These are phyloP conservation scores for Starmerella apis DNA, from an alignment of 805 yeast species.

Conservation along the genomic window DNA sequence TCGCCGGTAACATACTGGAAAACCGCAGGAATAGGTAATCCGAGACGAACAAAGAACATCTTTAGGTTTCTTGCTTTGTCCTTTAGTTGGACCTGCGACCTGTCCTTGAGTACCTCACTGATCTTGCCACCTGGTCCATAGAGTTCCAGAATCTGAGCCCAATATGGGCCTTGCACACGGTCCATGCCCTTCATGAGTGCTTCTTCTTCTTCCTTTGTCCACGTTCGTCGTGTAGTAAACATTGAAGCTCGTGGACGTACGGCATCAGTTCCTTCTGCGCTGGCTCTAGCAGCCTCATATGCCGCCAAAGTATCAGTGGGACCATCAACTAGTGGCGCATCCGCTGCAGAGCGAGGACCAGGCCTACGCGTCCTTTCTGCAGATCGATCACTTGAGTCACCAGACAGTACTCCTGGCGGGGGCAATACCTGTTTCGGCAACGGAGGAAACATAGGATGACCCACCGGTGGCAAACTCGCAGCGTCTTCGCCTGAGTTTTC, in stretches of 20 bases:
- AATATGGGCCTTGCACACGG: conserved; percentile 70
- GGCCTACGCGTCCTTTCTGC: conserved; percentile 9
- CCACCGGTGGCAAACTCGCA: conserved; percentile 12
- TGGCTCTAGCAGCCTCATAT: conserved; percentile 27
- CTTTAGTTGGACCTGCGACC: conserved; percentile 85
- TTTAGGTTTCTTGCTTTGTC: conserved; percentile 97
- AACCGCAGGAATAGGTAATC: conserved; percentile 68
- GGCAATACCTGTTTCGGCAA: conserved; percentile 22
- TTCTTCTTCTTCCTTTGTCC: conserved; percentile 84
- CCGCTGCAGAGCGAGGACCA: conserved; percentile 12
- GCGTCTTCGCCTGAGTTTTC: neutral
- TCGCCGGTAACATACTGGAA: conserved; percentile 82
- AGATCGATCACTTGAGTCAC: neutral
- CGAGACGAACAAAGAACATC: conserved; percentile 66
- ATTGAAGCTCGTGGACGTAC: conserved; percentile 22
- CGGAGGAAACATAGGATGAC: conserved; percentile 23
- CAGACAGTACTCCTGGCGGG: conserved; percentile 4
- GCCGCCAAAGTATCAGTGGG: conserved; percentile 25
- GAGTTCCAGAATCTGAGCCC: conserved; percentile 84
- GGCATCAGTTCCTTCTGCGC: conserved; percentile 24
- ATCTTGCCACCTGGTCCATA: conserved; percentile 90
- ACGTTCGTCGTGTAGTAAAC: conserved; percentile 46
- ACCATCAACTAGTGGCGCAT: conserved; percentile 9
- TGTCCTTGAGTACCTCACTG: conserved; percentile 70
- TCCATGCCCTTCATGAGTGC: conserved; percentile 74